Conservation (phyloP, 495 filamentous ascomycete genomes). For the Amniculicola lignicola region DNA sequence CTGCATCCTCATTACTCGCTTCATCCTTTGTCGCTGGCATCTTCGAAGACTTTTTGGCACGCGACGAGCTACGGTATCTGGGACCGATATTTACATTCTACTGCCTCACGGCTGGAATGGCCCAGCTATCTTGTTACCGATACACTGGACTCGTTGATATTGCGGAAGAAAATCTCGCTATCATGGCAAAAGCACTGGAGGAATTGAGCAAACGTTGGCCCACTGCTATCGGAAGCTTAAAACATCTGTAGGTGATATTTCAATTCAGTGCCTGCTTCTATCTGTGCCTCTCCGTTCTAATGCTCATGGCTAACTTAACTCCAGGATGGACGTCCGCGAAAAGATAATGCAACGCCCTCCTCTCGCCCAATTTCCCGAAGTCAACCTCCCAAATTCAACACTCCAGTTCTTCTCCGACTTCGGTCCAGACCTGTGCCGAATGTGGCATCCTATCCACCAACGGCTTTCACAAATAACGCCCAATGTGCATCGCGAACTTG, state of each 20-base stretch:
- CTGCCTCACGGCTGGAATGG: constrained; percentile 29
- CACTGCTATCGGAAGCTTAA: constrained; percentile 24
- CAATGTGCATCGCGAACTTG: constrained; percentile 21
- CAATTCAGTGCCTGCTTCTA: neutral
- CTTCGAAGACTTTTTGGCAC: constrained; percentile 33
- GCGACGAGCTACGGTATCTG: constrained; percentile 31
- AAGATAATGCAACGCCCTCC: constrained; percentile 21
- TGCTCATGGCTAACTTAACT: neutral
- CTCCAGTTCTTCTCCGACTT: constrained; percentile 32
- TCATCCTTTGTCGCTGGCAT: constrained; percentile 32
- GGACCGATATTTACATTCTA: constrained; percentile 34
- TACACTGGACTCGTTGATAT: constrained; percentile 25
- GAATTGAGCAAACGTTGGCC: constrained; percentile 32
- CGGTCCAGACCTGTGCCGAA: constrained; percentile 27
- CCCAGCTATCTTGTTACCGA: constrained; percentile 30
- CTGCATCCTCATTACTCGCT: constrained; percentile 26
- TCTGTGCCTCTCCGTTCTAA: neutral
- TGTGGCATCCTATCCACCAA: constrained; percentile 25
- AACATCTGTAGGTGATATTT: constrained; percentile 22
- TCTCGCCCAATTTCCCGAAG: constrained; percentile 22
- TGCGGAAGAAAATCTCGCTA: constrained; percentile 27
- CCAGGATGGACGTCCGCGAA: constrained; percentile 28
- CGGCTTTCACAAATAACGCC: constrained; percentile 1
- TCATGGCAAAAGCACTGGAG: constrained; percentile 25
- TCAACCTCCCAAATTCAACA: constrained; percentile 17